Percentiles rank a stretch among this genome's conserved stretches.
Conservation (phyloP, 2,329 filamentous ascomycete species). For the Cercospora citrullina region DNA sequence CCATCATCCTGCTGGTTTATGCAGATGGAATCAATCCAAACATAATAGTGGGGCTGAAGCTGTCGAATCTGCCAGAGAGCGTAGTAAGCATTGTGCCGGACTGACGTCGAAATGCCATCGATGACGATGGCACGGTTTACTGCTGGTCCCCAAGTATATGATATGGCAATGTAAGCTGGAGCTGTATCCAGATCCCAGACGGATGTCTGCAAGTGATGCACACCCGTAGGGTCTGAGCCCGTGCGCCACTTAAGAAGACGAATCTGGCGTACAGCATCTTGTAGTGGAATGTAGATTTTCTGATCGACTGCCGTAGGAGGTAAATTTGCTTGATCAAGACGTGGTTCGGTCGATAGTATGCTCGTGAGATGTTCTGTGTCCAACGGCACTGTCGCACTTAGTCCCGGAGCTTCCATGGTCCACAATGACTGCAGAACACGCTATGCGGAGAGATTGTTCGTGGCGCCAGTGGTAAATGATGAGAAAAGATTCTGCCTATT, state of each 20-base stretch:
- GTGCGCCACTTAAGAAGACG: background rate
- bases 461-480: background rate
- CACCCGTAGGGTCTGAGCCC: background rate
- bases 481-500: background rate
- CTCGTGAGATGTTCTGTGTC: background rate
- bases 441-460: background rate
- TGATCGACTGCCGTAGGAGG: background rate
- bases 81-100: background rate
- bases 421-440: background rate
- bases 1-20: background rate
- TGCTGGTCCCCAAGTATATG: background rate
- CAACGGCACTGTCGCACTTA: background rate
- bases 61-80: background rate
- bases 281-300: background rate
- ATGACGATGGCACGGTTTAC: background rate
- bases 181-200: background rate
- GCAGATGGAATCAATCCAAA: background rate
- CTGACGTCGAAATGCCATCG: background rate
- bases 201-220: background rate
- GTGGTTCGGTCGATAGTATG: background rate
- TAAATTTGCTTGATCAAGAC: background rate
- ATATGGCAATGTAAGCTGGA: background rate
- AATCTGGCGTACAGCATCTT: background rate
- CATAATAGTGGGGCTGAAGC: background rate
- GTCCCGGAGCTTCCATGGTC: background rate